phyloP scores from a whole-genome alignment of 257 asterid genomes.

The Hygrophila difformis region DNA sequence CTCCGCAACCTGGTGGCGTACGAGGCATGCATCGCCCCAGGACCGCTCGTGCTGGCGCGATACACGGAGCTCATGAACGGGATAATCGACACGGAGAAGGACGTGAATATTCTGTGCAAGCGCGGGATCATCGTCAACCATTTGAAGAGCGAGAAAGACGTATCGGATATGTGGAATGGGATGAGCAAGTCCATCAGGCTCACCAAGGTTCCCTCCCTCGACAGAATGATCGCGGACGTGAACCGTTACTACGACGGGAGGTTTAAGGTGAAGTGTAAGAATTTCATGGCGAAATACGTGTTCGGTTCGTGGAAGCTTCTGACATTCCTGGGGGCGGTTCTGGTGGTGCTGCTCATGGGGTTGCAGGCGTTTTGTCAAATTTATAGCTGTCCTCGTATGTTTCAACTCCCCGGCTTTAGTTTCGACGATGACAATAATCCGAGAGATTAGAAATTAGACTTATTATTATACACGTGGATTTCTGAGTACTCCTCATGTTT shows the following conservation, averaged over 20 bases:
- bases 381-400: constrained; percentile 28
- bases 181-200: constrained; percentile 38
- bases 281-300: constrained; percentile 32
- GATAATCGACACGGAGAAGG: constrained; percentile 36
- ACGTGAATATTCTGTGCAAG: constrained; percentile 34
- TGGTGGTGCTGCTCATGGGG: constrained; percentile 29
- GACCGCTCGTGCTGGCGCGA: constrained; percentile 33
- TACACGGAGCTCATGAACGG: constrained; percentile 49
- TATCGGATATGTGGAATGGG: constrained; percentile 49
- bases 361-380: constrained; percentile 49
- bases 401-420: too few relatives aligned
- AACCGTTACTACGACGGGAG: constrained; percentile 36
- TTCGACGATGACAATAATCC: too few relatives aligned
- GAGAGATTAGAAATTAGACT: too few relatives aligned
- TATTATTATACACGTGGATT: too few relatives aligned
- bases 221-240: constrained; percentile 37
- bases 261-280: constrained; percentile 40
- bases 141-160: constrained; percentile 46
- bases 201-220: constrained; percentile 44
- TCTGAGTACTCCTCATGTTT: too few relatives aligned
- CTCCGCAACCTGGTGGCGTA: constrained; percentile 45
- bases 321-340: constrained; percentile 31
- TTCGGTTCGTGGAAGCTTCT: constrained; percentile 46
- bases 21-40: constrained; percentile 34
- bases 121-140: constrained; percentile 33